Evolutionary conservation across 2,329 filamentous ascomycete genomes (phyloP), one percentile per base, ranked within the genome.

Genomic region (Lecanoromycetidae sp.): DNA sequence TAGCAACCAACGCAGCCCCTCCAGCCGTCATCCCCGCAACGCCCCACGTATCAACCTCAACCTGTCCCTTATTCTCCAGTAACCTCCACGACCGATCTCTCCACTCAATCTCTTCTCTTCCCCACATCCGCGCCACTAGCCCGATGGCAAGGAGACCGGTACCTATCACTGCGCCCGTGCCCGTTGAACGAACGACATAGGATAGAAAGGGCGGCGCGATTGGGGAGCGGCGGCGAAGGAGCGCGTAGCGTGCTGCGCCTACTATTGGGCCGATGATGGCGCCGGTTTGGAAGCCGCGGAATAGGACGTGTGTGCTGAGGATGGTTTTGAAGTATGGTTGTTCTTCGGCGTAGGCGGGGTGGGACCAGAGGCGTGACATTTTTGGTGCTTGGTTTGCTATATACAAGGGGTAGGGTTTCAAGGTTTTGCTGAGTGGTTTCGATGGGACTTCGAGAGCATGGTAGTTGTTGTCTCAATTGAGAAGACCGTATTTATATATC

Each of bases 81-180:
- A 83, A 57, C 25, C 79, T 65, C 77, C 78, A 82, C 47, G 71
- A 71, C 15, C 79, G 67, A 57, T 82, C 78, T 56, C 72, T 62
- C 78, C 78, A 82, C 60, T 82, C 77, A 26, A 82, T 75, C 33
- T 71, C 66, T 54, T 76, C 70, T 13, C 68, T 66, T 0, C 72
- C 75, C 44, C 63, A 63, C 77, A 82, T 81, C 2, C 70, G 64
- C 0, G 57, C 65, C 23, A 62, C 58, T 3, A 76, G 63, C 53
- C 63, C 70, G 4, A 71, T 49, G 1, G 62, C 62, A 20, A 72
- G 61, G 1, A 75, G 51, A 0, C 65, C 67, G 1, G 70, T 56
- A 0, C 69, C 72, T 22, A 71, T 52, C 2, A 72, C 46, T 3
- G 68, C 67, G 46, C 71, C 71, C 2, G 64, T 65, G 7, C 71